Evolutionary conservation across 768 basidiomycete species (phyloP).

Genomic region (Pulveroboletus ravenelii): DNA sequence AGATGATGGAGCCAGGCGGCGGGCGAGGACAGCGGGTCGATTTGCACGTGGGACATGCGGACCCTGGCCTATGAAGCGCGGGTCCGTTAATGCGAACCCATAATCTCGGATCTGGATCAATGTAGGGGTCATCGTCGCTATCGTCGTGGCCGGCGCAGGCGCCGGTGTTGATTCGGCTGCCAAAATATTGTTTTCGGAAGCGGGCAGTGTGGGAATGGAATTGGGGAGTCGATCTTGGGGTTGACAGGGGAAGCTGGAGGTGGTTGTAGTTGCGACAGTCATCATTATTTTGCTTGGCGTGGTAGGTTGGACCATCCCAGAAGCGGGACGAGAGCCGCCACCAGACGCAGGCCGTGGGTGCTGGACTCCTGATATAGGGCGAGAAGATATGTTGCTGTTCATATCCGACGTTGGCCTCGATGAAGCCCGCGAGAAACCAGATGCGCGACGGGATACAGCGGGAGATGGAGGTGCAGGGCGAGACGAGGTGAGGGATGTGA

Average conservation of each 20-base stretch:
- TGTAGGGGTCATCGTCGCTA: background rate
- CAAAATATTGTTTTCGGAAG: background rate
- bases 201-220: background rate
- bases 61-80: slow-evolving; percentile 41
- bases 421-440: slow-evolving; percentile 27
- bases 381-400: slow-evolving; percentile 14
- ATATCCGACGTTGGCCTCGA: slow-evolving; percentile 23
- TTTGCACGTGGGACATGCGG: slow-evolving; percentile 38
- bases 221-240: background rate
- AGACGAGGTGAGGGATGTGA: slow-evolving; percentile 38
- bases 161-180: background rate
- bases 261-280: background rate
- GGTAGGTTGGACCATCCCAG: background rate
- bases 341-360: slow-evolving; percentile 13
- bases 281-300: background rate
- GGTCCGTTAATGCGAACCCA: slow-evolving; percentile 39
- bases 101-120: slow-evolving; percentile 49
- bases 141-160: background rate
- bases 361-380: slow-evolving; percentile 12
- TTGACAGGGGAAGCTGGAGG: background rate
- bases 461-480: slow-evolving; percentile 64
- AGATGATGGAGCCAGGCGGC: slow-evolving; percentile 25
- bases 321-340: background rate
- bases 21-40: slow-evolving; percentile 27
- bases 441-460: slow-evolving; percentile 41